Evolutionary conservation across 2,329 filamentous ascomycete species (phyloP), one percentile per base, ranked within the genome.

Genomic region (Apiospora pterosperma): DNA sequence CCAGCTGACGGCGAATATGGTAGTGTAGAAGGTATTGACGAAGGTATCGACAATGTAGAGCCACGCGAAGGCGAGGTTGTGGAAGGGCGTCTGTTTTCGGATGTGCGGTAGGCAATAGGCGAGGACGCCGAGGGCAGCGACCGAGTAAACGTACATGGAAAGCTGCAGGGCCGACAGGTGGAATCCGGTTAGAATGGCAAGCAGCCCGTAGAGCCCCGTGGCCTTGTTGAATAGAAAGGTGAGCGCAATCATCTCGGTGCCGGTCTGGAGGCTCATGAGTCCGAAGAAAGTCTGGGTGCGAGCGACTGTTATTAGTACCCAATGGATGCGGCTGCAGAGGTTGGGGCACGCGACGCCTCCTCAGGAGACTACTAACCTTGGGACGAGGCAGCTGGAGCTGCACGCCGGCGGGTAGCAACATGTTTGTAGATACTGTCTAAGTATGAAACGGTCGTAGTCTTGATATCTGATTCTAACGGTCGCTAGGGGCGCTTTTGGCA

Each of bases 141-240:
- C 84, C 31, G 92, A 96, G 84, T 97, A 97, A 60, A 97, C 84
- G 83, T 97, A 97, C 84, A 96, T 96, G 65, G 91, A 92, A 64
- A 97, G 85, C 78, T 97, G 95, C 28, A 96, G 85, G 36, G 89
- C 84, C 63, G 92, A 94, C 67, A 97, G 88, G 70, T 90, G 84
- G 78, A 92, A 93, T 75, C 95, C 95, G 28, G 94, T 97, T 69
- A 97, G 83, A 70, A 97, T 86, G 65, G 94, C 93, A 70, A 97
- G 89, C 52, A 97, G 84, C 69, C 94, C 94, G 78, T 97, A 97
- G 70, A 97, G 84, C 65, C 93, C 94, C 61, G 92, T 95, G 70
- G 94, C 87, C 79, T 97, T 97, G 84, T 97, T 97, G 80, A 97
- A 90, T 63, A 96, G 84, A 68, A 97, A 87, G 12, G 91, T 89